Evolutionary conservation across 805 yeast species (phyloP).

Genomic region (Grigorovia yakushimaensis): DNA sequence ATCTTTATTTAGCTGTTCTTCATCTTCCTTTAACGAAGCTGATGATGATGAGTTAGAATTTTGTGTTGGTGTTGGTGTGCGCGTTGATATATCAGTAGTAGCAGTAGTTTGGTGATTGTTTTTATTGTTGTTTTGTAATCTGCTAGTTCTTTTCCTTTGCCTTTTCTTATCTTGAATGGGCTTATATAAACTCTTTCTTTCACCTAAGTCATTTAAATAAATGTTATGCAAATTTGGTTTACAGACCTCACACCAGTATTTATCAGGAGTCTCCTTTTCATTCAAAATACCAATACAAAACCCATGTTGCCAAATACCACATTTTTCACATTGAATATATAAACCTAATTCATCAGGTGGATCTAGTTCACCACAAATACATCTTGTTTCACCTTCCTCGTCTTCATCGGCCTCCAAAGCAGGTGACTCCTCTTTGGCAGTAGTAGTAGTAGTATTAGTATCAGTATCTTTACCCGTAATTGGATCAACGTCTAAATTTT

Average conservation of each 20-base stretch:
- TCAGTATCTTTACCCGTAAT: background rate
- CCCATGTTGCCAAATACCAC: conserved; percentile 97
- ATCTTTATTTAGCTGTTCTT: conserved; percentile 4
- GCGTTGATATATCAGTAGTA: background rate
- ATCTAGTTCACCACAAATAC: conserved; percentile 36
- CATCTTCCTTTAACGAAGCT: conserved; percentile 15
- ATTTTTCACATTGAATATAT: conserved; percentile 77
- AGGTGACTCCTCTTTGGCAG: background rate
- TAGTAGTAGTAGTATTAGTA: background rate
- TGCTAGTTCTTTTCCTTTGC: conserved; percentile 18
- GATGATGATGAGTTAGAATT: background rate
- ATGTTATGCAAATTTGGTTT: conserved; percentile 66
- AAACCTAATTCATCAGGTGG: conserved; percentile 48
- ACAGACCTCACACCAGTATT: conserved; percentile 91
- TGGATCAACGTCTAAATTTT: background rate
- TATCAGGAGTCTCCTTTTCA: conserved; percentile 61
- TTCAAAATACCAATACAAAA: conserved; percentile 80
- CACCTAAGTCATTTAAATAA: conserved; percentile 20
- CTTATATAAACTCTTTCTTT: conserved; percentile 21
- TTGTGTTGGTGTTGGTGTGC: background rate
- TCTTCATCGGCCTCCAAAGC: conserved; percentile 20
- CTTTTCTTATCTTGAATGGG: conserved; percentile 34
- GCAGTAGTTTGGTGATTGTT: too few species aligned
- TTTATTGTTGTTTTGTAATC: background rate
- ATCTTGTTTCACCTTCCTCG: conserved; percentile 37